A percentile compares a stretch with the other conserved stretches of the same genome.
These are phyloP conservation scores for Styphnolobium japonicum DNA, from an alignment of 306 rosid genomes.

Conservation along the genomic window DNA sequence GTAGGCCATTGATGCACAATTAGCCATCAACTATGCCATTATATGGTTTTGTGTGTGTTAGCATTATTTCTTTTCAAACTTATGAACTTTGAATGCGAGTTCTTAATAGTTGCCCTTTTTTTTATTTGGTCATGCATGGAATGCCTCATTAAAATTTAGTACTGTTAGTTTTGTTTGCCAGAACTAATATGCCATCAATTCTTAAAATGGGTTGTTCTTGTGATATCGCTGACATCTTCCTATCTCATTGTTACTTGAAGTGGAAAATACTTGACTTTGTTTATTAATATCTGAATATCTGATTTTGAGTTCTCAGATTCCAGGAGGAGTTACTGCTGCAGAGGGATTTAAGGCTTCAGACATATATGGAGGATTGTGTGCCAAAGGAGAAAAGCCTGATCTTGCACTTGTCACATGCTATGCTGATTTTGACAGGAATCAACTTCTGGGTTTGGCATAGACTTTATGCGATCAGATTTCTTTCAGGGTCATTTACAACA, in stretches of 20 bases:
- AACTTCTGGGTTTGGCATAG: not conserved
- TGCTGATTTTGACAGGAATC: not conserved
- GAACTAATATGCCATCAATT: not conserved
- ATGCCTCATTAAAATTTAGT: not conserved
- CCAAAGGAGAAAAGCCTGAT: conserved; percentile 77
- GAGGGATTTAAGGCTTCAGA: conserved; percentile 91
- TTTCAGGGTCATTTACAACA: conserved; percentile 78
- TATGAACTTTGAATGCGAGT: not conserved
- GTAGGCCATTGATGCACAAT: too few species aligned
- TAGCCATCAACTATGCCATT: too few species aligned
- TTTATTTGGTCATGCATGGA: not conserved
- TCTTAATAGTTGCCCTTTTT: not conserved
- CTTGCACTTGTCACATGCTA: conserved; percentile 92
- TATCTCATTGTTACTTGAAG: not conserved
- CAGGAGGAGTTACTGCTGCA: conserved; percentile 93
- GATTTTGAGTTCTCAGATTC: conserved; percentile 48
- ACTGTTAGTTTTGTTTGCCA: not conserved
- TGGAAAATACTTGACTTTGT: not conserved
- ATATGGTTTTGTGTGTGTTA: too few species aligned
- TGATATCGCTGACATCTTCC: not conserved
- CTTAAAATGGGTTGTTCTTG: not conserved
- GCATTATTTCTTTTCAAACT: too few species aligned
- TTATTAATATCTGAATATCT: conserved; percentile 13
- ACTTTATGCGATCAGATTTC: conserved; percentile 17
- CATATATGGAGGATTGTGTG: conserved; percentile 79